Conservation (phyloP, 129 eudicot species). For the Deinandra increscens region DNA sequence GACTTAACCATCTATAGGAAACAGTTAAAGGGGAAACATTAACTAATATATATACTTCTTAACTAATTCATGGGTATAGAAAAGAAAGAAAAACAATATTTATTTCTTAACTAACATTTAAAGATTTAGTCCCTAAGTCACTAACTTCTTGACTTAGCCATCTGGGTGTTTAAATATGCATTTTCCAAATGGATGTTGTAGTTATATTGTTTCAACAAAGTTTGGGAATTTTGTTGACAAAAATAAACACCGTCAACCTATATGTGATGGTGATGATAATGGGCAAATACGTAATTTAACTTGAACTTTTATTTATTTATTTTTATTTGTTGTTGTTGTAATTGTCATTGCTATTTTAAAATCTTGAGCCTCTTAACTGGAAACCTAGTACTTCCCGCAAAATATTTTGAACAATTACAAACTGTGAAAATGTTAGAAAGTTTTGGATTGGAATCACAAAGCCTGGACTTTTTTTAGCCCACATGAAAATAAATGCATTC, state of each 20-base stretch:
- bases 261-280: neutral
- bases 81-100: too few relatives aligned
- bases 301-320: neutral
- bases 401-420: neutral
- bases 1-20: too few relatives aligned
- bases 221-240: neutral
- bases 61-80: too few relatives aligned
- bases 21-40: too few relatives aligned
- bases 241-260: neutral
- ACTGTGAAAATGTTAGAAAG: slow-evolving; percentile 16
- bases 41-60: too few relatives aligned
- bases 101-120: too few relatives aligned
- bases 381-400: slow-evolving; percentile 6
- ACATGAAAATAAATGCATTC: slow-evolving; percentile 15
- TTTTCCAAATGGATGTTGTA: too few relatives aligned
- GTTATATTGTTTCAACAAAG: too few relatives aligned
- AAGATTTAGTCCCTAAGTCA: too few relatives aligned
- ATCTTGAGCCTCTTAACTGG: slow-evolving; percentile 2
- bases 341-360: neutral
- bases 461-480: neutral
- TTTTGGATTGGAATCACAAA: neutral
- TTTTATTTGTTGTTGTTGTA: too few relatives aligned
- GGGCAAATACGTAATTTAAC: neutral
- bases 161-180: too few relatives aligned
- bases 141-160: too few relatives aligned